phyloP scores from a whole-genome alignment of 257 asterid species.

The Solanum chaucha region DNA sequence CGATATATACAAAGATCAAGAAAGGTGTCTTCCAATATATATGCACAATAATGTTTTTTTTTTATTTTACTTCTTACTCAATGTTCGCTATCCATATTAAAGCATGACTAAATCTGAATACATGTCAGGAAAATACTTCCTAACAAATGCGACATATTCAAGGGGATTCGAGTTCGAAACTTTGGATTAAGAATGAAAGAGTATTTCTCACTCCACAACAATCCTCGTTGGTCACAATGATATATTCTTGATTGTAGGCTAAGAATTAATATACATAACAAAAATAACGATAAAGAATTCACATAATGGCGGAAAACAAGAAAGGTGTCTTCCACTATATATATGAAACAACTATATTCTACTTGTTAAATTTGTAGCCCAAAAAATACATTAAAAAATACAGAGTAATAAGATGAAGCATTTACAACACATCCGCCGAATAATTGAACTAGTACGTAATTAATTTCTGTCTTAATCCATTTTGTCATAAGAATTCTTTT shows the following conservation, averaged over 20 bases:
- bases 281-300: not conserved
- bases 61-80: too few relatives aligned
- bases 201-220: not conserved
- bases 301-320: not conserved
- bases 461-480: not conserved
- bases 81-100: too few relatives aligned
- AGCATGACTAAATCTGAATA: not conserved
- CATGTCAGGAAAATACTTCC: not conserved
- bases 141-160: not conserved
- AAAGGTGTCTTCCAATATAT: not conserved
- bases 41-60: not conserved
- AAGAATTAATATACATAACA: not conserved
- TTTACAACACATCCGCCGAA: not conserved
- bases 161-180: fast-evolving
- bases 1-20: not conserved
- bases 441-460: not conserved
- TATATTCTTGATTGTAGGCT: not conserved
- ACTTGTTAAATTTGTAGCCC: not conserved
- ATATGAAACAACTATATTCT: not conserved
- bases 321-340: not conserved
- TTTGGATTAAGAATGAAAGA: fast-evolving
- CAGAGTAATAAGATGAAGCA: not conserved
- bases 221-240: not conserved
- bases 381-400: not conserved
- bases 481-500: not conserved